A percentile compares a stretch with the other conserved stretches of the same genome.
phyloP scores from a whole-genome alignment of 2,329 filamentous ascomycete genomes.

The Trichoderma sp. region DNA sequence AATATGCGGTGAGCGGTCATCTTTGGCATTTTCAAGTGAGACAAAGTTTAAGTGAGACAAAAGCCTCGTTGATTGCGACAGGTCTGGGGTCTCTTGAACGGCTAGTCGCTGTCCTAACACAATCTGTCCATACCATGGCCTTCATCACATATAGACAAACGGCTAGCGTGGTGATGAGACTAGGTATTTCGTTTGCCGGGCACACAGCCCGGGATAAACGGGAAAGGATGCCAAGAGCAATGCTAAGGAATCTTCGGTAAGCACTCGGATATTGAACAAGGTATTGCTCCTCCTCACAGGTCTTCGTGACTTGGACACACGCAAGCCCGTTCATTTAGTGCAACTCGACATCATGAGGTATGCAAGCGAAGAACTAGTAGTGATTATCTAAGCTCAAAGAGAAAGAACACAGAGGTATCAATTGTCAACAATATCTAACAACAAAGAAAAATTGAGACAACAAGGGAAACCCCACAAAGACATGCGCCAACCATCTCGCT shows the following conservation, averaged over 20 bases:
- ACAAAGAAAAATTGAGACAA: not conserved
- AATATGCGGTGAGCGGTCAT: constrained; percentile 16
- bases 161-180: not conserved
- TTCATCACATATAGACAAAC: not conserved
- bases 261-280: not conserved
- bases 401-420: not conserved
- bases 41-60: not conserved
- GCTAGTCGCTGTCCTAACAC: not conserved
- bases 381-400: not conserved
- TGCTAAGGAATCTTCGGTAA: not conserved
- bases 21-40: not conserved
- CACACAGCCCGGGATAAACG: not conserved
- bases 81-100: not conserved
- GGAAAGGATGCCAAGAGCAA: not conserved
- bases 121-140: not conserved
- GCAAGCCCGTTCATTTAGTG: not conserved
- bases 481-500: not conserved
- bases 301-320: not conserved
- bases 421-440: not conserved
- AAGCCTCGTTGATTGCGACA: not conserved
- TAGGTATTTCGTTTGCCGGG: not conserved
- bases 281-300: not conserved
- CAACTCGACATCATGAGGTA: not conserved
- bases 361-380: not conserved
- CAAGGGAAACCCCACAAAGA: not conserved